Evolutionary conservation across 768 basidiomycete genomes (phyloP).

Genomic region (Porpolomopsis calyptriformis): DNA sequence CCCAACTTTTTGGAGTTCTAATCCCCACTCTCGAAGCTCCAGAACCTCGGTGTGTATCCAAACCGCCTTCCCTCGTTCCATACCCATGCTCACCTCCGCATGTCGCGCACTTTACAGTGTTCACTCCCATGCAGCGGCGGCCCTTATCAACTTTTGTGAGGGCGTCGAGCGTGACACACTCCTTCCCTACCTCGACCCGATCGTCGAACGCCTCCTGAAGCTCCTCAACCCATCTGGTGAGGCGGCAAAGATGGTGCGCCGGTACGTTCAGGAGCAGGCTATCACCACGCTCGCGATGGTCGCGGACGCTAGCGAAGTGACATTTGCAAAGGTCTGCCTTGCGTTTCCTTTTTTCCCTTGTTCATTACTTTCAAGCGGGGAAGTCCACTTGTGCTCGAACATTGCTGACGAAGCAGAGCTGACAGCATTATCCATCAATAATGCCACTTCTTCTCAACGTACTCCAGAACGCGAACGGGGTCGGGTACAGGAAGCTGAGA

Average conservation of each 20-base stretch:
- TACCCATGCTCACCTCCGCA: background rate
- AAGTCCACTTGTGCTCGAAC: slow-evolving; percentile 1
- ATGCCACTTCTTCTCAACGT: slow-evolving; percentile 77
- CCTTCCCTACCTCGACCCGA: slow-evolving; percentile 66
- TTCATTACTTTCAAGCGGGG: too few species aligned
- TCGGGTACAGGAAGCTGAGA: slow-evolving; percentile 57
- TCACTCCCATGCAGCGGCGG: slow-evolving; percentile 78
- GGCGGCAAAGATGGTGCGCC: slow-evolving; percentile 20
- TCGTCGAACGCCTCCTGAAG: slow-evolving; percentile 63
- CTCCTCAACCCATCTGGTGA: slow-evolving; percentile 48
- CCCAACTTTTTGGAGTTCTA: slow-evolving; percentile 56
- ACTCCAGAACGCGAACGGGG: slow-evolving; percentile 56
- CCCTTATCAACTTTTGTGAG: slow-evolving; percentile 86
- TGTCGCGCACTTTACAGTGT: slow-evolving; percentile 37
- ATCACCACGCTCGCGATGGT: slow-evolving; percentile 86
- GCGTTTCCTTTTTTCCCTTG: background rate
- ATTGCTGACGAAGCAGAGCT: background rate
- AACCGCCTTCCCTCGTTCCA: background rate
- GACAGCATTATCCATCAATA: slow-evolving; percentile 61
- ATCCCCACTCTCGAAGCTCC: slow-evolving; percentile 68
- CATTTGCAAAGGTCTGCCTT: slow-evolving; percentile 53
- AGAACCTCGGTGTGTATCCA: slow-evolving; percentile 57
- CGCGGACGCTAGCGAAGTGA: slow-evolving; percentile 71
- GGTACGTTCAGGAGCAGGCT: slow-evolving; percentile 82
- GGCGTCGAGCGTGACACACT: slow-evolving; percentile 68